Evolutionary conservation across 2,329 filamentous ascomycete species (phyloP), one percentile per base, ranked within the genome.

Genomic region (Curvularia lunata): DNA sequence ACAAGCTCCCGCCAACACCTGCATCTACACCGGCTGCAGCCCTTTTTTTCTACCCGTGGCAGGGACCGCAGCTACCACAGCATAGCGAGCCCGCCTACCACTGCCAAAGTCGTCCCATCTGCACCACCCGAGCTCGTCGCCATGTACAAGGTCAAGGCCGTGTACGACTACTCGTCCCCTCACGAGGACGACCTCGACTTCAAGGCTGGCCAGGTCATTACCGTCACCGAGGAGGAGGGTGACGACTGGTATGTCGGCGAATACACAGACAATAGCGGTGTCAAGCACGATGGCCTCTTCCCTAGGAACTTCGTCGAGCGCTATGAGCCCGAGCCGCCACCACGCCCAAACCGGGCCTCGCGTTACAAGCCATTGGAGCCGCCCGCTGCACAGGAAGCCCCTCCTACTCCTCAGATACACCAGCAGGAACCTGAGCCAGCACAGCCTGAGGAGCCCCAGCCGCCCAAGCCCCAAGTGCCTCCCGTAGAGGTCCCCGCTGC

Each of bases 171-270:
- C 82, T 83, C 85, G 75, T 98, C 95, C 67, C 86, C 86, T 62
- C 94, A 99, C 78, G 92, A 97, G 69, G 95, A 99, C 79, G 95
- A 99, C 80, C 88, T 99, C 68, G 90, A 86, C 75, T 99, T 99
- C 77, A 78, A 84, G 58, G 81, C 86, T 71, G 92, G 92, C 66
- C 93, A 97, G 80, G 85, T 98, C 78, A 96, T 99, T 75, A 95
- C 91, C 51, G 93, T 99, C 63, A 97, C 89, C 43, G 93, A 93
- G 59, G 87, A 91, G 77, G 95, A 98, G 75, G 95, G 97, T 75
- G 88, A 84, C 63, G 96, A 98, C 76, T 98, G 93, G 95, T 96
- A 95, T 75, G 86, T 86, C 63, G 94, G 95, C 66, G 90, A 95
- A 78, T 97, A 97, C 76, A 81, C 88, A 63, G 91, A 96, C 78